Evolutionary conservation across 129 eudicot species (phyloP), one percentile per base, ranked within the genome.

Genomic region (Tanacetum coccineum): DNA sequence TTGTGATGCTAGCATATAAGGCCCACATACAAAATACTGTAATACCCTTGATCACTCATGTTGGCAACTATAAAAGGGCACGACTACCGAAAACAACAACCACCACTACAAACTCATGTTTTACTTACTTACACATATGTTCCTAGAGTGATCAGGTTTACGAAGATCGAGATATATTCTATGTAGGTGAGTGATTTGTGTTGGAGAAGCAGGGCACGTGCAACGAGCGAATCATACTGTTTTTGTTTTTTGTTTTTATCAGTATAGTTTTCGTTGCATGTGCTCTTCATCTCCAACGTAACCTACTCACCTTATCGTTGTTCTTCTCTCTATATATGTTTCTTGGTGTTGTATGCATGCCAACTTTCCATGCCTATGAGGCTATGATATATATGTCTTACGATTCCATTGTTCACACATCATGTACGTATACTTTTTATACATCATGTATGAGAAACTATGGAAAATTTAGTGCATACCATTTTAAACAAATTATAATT

Each of bases 121-220:
- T 32, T 32, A 6, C 40, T 32, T 30, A 30, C 42, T 7, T 36
- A 30, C 39, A 30, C 39, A 4, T 30, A 4, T 30, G 8, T 1
- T 51, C 30, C 4, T 30, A 30, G 2, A 15, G 0, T 51, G 19
- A 17, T n/a, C n/a, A n/a, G 7, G 32, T 13, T 30, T 18, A 17
- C 25, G 6, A 60, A 40, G 13, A 11, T 11, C 39, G 8, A 36
- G 46, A 18, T 32, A 32, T 32, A 1, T 13, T 52, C 7, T 52
- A 67, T 65, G 8, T 32, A 52, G 62, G 58, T 56, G 72, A 10
- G 62, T 67, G 36, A 67, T 6, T 3, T 67, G 17, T 36, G 72
- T 52, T 67, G 72, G 72, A 67, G 72, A 67, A 28, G 72, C 72
- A 67, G 50, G 62, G 72, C 62, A 67, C 72, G 72, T 67, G 72